A percentile compares a stretch with the other conserved stretches of the same genome.
Evolutionary conservation across 2,329 filamentous ascomycete species (phyloP).

Genomic region (Fusarium torulosum): DNA sequence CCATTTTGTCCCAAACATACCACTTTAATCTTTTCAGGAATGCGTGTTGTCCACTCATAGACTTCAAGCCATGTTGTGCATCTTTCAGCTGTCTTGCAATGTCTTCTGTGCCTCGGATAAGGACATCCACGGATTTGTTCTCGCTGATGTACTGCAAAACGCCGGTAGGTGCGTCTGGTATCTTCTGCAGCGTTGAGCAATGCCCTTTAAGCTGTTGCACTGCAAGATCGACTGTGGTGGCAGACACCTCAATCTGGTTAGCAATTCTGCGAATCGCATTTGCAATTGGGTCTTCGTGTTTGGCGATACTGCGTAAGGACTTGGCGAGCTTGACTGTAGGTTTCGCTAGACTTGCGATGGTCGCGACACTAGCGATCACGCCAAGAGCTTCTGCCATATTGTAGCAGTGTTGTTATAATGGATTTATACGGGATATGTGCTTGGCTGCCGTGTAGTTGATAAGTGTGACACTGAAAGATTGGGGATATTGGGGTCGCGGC

Average conservation of each 20-base stretch:
- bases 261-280: not conserved
- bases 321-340: not conserved
- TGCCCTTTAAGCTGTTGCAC: not conserved
- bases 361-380: not conserved
- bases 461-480: not conserved
- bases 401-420: not conserved
- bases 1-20: not conserved
- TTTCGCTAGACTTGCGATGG: not conserved
- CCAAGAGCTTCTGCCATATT: conserved; percentile 11
- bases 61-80: not conserved
- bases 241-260: rapidly evolving
- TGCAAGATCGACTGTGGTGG: not conserved
- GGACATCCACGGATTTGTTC: not conserved
- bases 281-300: not conserved
- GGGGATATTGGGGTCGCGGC: not conserved
- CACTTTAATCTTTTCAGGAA: not conserved
- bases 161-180: not conserved
- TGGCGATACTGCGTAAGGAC: not conserved
- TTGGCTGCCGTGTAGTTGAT: no score
- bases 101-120: not conserved
- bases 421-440: not conserved
- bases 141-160: not conserved
- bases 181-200: not conserved
- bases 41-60: not conserved
- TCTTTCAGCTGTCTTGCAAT: not conserved